Base-by-base conservation (phyloP, 1,139 yeast genomes). In the Arxiozyma telluris region DNA sequence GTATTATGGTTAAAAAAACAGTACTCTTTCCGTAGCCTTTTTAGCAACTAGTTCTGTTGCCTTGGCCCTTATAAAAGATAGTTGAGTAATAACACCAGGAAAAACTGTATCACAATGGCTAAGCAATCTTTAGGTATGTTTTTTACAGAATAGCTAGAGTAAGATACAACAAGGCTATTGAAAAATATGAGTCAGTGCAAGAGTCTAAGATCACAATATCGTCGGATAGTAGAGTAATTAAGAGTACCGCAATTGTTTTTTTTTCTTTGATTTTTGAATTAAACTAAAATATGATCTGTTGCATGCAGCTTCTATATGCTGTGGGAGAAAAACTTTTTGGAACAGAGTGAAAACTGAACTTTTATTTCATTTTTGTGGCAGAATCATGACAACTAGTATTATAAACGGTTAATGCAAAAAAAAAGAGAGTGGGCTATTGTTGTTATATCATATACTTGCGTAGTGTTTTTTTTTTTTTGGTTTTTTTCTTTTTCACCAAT, bases 121-220 rank as follows among this genome's bases (percentile, higher is more conserved):
- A 73, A 73, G 69, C 76, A 73, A 72, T 73, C 76, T 64, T 70
- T 73, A 71, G 76, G 75, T 73, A 72, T 69, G 76, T 53, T 18
- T 38, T 45, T 20, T 20, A 50, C 23, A 27, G 3, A 5, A 44
- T 22, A n/a, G 34, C 21, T 7, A 42, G 18, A n/a, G 18, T 9
- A 39, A n/a, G 34, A 22, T n/a, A n/a, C 8, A 27, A 50, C 15
- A 18, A 44, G 15, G 18, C 18, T 23, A n/a, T 25, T 17, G 41
- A 48, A 20, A 48, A 12, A 23, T 11, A 20, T 20, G 18, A 12
- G 8, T 18, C 7, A 23, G 8, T 23, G 3, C 27, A 27, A 17
- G n/a, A 27, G 15, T 8, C n/a, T 5, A 12, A 15, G 17, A 34
- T 12, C 8, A 15, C 4, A 15, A 34, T 34, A 34, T 11, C 12